Evolutionary conservation across 2,329 filamentous ascomycete genomes (phyloP), one percentile per base, ranked within the genome.

Genomic region (Xylariaceae sp.): DNA sequence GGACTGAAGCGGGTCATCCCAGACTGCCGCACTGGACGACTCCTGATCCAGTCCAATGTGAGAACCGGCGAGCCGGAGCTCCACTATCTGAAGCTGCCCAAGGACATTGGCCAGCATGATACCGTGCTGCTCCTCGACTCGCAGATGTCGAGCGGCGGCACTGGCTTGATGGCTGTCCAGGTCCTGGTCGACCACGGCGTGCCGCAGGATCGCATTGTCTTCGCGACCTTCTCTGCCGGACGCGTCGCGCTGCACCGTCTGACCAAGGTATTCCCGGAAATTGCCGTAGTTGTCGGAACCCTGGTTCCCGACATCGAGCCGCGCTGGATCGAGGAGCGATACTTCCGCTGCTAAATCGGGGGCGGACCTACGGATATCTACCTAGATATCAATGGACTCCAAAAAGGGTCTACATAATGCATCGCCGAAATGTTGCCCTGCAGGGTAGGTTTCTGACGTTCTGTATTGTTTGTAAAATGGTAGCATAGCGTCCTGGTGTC

Each of bases 131-230:
- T 99, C 6, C 78, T 97, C 17, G 94, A 97, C 73, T 88, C 92
- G 11, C 94, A 99, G 72, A 97, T 97, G 89, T 91, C 90, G 30
- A 92, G 88, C 62, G 94, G 94, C 49, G 93, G 92, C 42, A 83
- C 85, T 13, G 85, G 84, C 1, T 77, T 99, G 59, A 99, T 99
- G 94, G 92, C 94, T 0, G 92, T 97, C 48, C 89, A 94, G 70
- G 90, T 97, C n/a, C 78, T 99, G 56, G 86, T 96, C 13, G 94
- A 99, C 73, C 92, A 97, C 70, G 94, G 94, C 9, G 92, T 97
- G 5, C 77, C 84, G 4, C 87, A 94, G 71, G 84, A 90, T 51
- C 87, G 82, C 65, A 96, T 99, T 65, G 90, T 97, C 39, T 88
- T 97, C 72, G 92, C 96, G 45, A 96, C 93, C 2, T 97, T 95